Base-by-base conservation (phyloP, 2,329 filamentous ascomycete species). In the Diaporthe sp. region DNA sequence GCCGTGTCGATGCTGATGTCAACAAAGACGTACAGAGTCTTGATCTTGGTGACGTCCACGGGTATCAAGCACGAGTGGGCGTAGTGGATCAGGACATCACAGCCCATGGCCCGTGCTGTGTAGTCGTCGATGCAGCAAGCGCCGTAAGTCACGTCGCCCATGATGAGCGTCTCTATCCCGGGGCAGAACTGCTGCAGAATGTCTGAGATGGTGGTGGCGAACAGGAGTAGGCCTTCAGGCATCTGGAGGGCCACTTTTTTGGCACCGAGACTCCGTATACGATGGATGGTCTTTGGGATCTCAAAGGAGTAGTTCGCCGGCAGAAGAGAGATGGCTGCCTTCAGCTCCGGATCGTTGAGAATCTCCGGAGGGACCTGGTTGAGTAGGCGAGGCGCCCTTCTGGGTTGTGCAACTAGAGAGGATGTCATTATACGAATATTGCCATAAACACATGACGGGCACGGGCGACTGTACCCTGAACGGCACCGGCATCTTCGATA, bases 111-210 rank as follows among this genome's bases (percentile, higher is more conserved):
- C 60, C 96, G 90, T 1, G 97, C 97, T 0, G 97, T 99, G 85
- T 97, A 99, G 85, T 99, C 97, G 83, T 99, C 97, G 80, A 99
- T 98, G 82, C 97, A 99, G 87, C 97, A 99, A 31, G 97, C 97
- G 78, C 97, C 97, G 83, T 99, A 99, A 1, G 97, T 99, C 58
- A 99, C 97, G 83, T 99, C 97, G 77, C 97, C 97, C 97, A 99
- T 99, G 84, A 99, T 99, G 72, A 98, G 88, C 2, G 96, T 98
- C 83, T 97, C 95, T 55, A 94, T 93, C 1, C 94, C 95, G 0
- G 95, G 94, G 82, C 97, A 99, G 86, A 99, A 99, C 82, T 96
- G 94, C 0, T 94, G 95, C 65, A 99, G 88, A 80, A 99, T 98
- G 83, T 99, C 97, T 4, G 97, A 98, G 79, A 99, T 96, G 49